Base-by-base conservation (phyloP, 1,284 basidiomycete genomes). In the Tilletia horrida region DNA sequence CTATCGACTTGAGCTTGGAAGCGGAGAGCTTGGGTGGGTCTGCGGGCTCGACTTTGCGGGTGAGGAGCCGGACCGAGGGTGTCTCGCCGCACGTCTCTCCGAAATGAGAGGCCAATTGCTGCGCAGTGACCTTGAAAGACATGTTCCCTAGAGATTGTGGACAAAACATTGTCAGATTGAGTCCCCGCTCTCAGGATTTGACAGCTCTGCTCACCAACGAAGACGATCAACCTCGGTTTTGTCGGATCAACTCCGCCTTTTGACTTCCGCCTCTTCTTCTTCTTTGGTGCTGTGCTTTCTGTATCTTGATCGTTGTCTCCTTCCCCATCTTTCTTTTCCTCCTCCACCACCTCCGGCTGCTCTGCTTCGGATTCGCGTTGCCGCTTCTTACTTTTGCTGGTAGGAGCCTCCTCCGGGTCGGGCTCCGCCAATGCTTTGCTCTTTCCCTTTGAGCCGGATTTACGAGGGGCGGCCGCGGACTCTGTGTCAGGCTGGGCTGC, bases 1-100 rank as follows among this genome's bases (percentile, higher is more conserved):
- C 77, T 63, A 81, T 77, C 13, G 78, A 80, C 57, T 80, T 81
- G 50, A 75, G 73, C 66, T 81, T 81, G 11, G 73, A 74, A 13
- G 72, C 74, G 1, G 80, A 71, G 18, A 80, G 73, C 7, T 69
- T 63, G 16, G 67, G 61, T 40, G 35, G 35, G 35, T 40, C 35
- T 4, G 35, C 35, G 2, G 76, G 71, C 47, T 81, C 78, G 8
- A 67, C 73, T 64, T 77, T 76, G 45, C 68, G 74, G 4, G 79
- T 81, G 25, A 81, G 72, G 2, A 81, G 71, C 8, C 80, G 75
- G 25, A 81, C 80, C 1, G 68, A 52, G 14, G 80, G 80, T 21
- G 67, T 71, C 66, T 81, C 80, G n/a, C 74, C 73, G 50, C 80
- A 81, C 16, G 71, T 71, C 21, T 72, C 66, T 7, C 65, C 70